Percentiles rank a stretch among this genome's conserved stretches.
Evolutionary conservation across 2,329 filamentous ascomycete genomes (phyloP).

Genomic region (Aureobasidium subglaciale): DNA sequence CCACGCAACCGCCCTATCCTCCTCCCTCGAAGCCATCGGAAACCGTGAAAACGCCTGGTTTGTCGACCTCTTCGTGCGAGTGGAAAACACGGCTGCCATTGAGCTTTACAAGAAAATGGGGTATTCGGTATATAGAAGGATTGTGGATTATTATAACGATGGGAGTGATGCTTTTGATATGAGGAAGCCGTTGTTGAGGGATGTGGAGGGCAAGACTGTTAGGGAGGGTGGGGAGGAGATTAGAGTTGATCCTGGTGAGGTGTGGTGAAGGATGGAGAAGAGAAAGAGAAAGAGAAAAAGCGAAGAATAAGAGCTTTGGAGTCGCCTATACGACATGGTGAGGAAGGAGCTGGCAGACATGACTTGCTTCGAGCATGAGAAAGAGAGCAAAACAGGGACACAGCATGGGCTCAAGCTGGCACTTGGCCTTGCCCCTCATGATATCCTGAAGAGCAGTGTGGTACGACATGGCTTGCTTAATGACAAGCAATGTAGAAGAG

Average conservation of each 20-base stretch:
- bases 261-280: conserved; percentile 52
- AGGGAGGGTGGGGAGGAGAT: conserved; percentile 73
- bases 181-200: conserved; percentile 82
- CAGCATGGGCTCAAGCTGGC: neutral
- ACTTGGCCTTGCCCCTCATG: neutral
- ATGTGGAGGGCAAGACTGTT: conserved; percentile 67
- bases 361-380: neutral
- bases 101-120: conserved; percentile 85
- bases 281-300: neutral
- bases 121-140: conserved; percentile 81
- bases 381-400: neutral
- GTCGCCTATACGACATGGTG: neutral
- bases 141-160: conserved; percentile 89
- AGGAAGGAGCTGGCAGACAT: neutral
- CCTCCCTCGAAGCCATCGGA: conserved; percentile 73
- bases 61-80: conserved; percentile 87
- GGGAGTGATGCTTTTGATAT: conserved; percentile 97
- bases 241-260: conserved; percentile 73
- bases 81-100: conserved; percentile 81
- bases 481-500: no score
- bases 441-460: neutral
- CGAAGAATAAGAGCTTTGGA: neutral
- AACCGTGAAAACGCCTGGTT: conserved; percentile 87
- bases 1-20: conserved; percentile 75
- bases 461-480: neutral